These are phyloP conservation scores for Uncinocarpus reesii DNA, from an alignment of 2,329 filamentous ascomycete genomes.

Conservation along the genomic window DNA sequence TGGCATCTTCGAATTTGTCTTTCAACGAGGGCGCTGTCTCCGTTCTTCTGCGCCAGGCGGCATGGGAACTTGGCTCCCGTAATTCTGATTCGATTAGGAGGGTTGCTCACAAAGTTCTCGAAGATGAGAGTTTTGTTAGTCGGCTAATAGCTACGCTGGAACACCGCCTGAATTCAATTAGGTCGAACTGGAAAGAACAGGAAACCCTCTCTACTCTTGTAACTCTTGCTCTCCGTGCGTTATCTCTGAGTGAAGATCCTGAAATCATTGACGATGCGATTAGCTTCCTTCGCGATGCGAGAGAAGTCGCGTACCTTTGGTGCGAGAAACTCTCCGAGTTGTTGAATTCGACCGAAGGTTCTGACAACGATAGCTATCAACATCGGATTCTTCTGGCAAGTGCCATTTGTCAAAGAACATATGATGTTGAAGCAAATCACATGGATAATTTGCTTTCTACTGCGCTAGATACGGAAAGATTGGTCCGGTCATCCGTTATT, in stretches of 20 bases:
- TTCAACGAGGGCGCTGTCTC: constrained; percentile 43
- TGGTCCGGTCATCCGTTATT: constrained; percentile 32
- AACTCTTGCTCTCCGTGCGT: constrained; percentile 33
- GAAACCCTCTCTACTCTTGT: constrained; percentile 41
- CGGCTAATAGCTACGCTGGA: constrained; percentile 28
- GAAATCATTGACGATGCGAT: constrained; percentile 23
- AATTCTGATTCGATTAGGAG: constrained; percentile 23
- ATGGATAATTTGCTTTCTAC: constrained; percentile 23
- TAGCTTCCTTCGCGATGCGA: constrained; percentile 24
- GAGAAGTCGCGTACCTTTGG: constrained; percentile 35
- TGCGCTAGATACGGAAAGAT: constrained; percentile 23
- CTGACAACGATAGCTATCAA: constrained; percentile 26
- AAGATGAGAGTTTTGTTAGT: constrained; percentile 32
- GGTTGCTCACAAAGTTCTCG: constrained; percentile 26
- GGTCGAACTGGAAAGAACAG: constrained; percentile 43
- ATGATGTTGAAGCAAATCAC: constrained; percentile 33
- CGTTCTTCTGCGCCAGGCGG: constrained; percentile 41
- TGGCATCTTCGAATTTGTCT: constrained; percentile 41
- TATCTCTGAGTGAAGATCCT: constrained; percentile 30
- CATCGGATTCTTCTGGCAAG: constrained; percentile 32
- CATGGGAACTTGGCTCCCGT: constrained; percentile 26
- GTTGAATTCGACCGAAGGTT: constrained; percentile 19
- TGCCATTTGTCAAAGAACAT: constrained; percentile 37
- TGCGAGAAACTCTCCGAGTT: constrained; percentile 26
- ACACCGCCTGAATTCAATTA: constrained; percentile 26